Conservation (phyloP, 2,329 filamentous ascomycete species). For the Stagonosporopsis tanaceti region DNA sequence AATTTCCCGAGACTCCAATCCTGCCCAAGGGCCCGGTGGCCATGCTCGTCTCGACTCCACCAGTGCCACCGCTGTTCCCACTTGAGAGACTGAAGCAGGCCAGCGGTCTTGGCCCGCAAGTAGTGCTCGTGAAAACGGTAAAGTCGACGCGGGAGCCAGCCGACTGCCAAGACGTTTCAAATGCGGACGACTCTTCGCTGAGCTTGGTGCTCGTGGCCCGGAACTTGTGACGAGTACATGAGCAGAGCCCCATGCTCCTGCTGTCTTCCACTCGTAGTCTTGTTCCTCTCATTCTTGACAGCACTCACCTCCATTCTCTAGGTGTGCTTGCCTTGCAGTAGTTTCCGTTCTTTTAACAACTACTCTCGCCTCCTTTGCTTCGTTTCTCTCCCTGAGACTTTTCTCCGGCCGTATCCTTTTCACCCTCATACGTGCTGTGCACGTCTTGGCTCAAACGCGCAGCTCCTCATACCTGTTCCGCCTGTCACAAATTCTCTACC, state of each 20-base stretch:
- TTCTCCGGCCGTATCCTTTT: slow-evolving; percentile 29
- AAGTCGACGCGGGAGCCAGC: slow-evolving; percentile 39
- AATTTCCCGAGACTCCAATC: slow-evolving; percentile 32
- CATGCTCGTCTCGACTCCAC: slow-evolving; percentile 14
- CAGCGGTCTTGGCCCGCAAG: slow-evolving; percentile 34
- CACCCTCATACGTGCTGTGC: slow-evolving; percentile 45
- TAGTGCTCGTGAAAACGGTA: slow-evolving; percentile 32
- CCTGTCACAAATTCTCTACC: slow-evolving; percentile 37
- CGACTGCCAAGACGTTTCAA: slow-evolving; percentile 49
- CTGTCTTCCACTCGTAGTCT: slow-evolving; percentile 26
- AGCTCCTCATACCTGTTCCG: slow-evolving; percentile 32
- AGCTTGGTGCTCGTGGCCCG: slow-evolving; percentile 44
- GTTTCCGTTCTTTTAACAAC: slow-evolving; percentile 24
- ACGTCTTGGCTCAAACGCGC: slow-evolving; percentile 48
- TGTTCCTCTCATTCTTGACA: slow-evolving; percentile 31
- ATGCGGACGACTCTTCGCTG: slow-evolving; percentile 40
- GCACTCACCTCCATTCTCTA: slow-evolving; percentile 42
- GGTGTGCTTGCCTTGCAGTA: slow-evolving; percentile 33
- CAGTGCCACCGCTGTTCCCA: slow-evolving; percentile 19
- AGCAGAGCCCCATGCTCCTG: slow-evolving; percentile 29
- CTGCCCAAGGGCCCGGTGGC: slow-evolving; percentile 16
- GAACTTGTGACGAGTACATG: slow-evolving; percentile 41
- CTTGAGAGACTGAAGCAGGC: slow-evolving; percentile 33
- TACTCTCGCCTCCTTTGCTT: slow-evolving; percentile 26
- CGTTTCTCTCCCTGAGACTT: slow-evolving; percentile 11